phyloP scores from a whole-genome alignment of 2,329 filamentous ascomycete genomes.

The Trichoderma atroviride region DNA sequence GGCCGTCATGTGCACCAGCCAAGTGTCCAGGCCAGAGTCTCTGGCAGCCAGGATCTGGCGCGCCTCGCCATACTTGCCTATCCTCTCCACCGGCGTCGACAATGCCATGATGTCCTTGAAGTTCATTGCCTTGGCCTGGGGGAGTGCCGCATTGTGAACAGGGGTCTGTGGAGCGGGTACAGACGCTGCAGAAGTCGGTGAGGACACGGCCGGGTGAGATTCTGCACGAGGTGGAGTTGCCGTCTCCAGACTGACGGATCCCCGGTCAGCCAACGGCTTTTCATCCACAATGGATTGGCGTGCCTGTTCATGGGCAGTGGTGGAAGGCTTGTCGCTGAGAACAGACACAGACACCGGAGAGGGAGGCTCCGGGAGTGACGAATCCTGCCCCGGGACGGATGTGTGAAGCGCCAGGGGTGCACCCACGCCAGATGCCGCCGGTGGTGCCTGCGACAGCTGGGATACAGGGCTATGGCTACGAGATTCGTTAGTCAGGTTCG shows the following conservation, averaged over 20 bases:
- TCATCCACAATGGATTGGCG: constrained; percentile 50
- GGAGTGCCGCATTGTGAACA: constrained; percentile 20
- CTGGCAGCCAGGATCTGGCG: constrained; percentile 69
- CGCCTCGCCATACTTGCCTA: constrained; percentile 72
- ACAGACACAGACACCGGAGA: constrained; percentile 47
- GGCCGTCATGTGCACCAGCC: constrained; percentile 52
- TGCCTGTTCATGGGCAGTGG: constrained; percentile 33
- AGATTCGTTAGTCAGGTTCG: constrained; percentile 28
- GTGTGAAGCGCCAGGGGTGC: constrained; percentile 31
- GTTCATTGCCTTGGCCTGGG: constrained; percentile 47
- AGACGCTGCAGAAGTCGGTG: constrained; percentile 29
- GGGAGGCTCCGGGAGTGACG: constrained; percentile 42
- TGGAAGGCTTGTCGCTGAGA: constrained; percentile 37
- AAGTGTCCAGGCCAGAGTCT: constrained; percentile 72
- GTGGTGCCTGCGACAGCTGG: constrained; percentile 13
- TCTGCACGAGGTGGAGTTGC: constrained; percentile 44
- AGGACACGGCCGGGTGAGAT: constrained; percentile 42
- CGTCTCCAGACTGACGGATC: constrained; percentile 41
- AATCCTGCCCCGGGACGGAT: constrained; percentile 33
- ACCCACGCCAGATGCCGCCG: constrained; percentile 17
- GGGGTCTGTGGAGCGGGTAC: constrained; percentile 10
- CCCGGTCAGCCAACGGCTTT: constrained; percentile 42
- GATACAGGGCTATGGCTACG: constrained; percentile 27
- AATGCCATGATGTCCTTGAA: constrained; percentile 81
- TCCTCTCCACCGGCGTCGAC: constrained; percentile 66